Conservation (phyloP, 345 rosid genomes). For the Euphorbia lathyris region DNA sequence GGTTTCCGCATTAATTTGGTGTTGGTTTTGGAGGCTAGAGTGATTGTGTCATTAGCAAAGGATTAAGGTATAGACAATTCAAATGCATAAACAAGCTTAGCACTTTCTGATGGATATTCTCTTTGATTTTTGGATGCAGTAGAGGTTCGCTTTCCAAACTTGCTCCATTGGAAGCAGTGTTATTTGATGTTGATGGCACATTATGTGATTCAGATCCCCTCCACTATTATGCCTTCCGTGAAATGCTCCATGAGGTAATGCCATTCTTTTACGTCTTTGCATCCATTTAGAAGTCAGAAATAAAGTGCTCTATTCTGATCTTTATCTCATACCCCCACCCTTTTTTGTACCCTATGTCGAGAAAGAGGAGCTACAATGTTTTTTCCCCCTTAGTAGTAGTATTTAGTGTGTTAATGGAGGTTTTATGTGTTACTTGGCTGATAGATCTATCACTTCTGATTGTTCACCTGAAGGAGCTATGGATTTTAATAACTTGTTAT, state of each 20-base stretch:
- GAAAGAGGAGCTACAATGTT: not conserved
- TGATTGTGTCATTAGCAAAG: not conserved
- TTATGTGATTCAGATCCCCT: constrained; percentile 94
- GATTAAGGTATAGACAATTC: not conserved
- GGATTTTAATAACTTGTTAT: not conserved
- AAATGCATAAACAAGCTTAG: not conserved
- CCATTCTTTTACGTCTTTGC: not conserved
- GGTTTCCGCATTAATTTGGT: not conserved
- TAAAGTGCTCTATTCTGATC: not conserved
- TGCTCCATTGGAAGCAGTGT: constrained; percentile 75
- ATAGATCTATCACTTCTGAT: not conserved
- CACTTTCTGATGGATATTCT: not conserved
- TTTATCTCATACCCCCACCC: not conserved
- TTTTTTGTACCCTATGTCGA: not conserved
- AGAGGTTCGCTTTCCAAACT: constrained; percentile 46
- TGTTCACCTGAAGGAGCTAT: not conserved
- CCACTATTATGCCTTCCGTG: constrained; percentile 60
- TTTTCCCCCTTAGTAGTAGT: not conserved
- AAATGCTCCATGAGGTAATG: constrained; percentile 76
- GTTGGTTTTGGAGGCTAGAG: not conserved
- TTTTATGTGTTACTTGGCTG: not conserved
- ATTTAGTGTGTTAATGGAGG: not conserved
- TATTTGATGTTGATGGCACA: constrained; percentile 98
- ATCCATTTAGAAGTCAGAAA: not conserved
- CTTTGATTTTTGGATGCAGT: constrained; percentile 37